Evolutionary conservation across 768 basidiomycete species (phyloP), one percentile per base, ranked within the genome.

Genomic region (Podaxis carcinomalis): DNA sequence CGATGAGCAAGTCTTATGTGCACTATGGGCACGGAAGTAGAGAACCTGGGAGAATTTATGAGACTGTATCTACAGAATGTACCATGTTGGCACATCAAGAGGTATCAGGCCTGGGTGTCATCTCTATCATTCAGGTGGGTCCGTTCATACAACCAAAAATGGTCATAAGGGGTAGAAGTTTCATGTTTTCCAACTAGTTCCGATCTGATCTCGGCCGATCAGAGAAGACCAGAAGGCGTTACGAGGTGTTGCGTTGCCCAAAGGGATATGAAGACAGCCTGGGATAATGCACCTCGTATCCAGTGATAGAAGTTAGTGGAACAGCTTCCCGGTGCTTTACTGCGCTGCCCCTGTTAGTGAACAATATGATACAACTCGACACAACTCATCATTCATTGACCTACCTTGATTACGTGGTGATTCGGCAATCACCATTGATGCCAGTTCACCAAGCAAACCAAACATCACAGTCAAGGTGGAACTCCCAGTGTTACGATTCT

Each of bases 131-230:
- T 37, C 21, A 16, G 37, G 44, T 57, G 47, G 47, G 47, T 51
- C 49, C n/a, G n/a, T 23, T 50, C 35, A 57, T 21, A 50, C 32
- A 23, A 37, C 56, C 56, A 49, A 37, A 57, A 49, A 57, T 36
- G 56, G 56, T 21, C 32, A 47, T 49, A 57, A 57, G 56, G 56
- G 56, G 56, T 11, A n/a, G 32, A 21, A 21, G 54, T 56, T 56
- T 42, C 37, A 56, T 40, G 21, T 39, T 23, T n/a, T 36, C 32
- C 32, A 32, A 9, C 32, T 32, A 9, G 32, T 9, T 32, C 32
- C 32, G 32, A 56, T 25, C n/a, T 56, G 35, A 37, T 36, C n/a
- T 37, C 52, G 39, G 54, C 25, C 54, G 25, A 56, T 44, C 54
- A 56, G 21, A 56, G 54, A 56, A 56, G 54, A 39, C 32, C 32